Conservation (phyloP, 2,329 filamentous ascomycete species). For the Aaosphaeria arxii region DNA sequence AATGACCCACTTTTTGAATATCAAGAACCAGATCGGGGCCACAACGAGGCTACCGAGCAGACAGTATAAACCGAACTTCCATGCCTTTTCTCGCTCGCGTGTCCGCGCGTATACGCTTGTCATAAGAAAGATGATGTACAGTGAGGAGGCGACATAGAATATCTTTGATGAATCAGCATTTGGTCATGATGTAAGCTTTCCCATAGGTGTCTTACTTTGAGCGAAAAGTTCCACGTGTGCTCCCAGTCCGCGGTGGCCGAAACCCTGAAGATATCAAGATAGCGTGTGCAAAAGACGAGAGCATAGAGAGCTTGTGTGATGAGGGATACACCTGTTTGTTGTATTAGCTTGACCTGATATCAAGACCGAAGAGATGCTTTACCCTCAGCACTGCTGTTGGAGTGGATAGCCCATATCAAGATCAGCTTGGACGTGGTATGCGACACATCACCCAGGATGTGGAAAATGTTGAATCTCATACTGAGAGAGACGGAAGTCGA, state of each 20-base stretch:
- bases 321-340: conserved; percentile 70
- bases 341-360: not conserved
- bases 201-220: conserved; percentile 55
- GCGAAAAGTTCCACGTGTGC: conserved; percentile 60
- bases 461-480: conserved; percentile 56
- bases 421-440: conserved; percentile 87
- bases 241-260: conserved; percentile 37
- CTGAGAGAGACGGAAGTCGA: not conserved
- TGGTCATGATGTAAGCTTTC: not conserved
- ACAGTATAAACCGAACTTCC: conserved; percentile 78
- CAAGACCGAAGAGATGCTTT: conserved; percentile 9
- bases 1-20: conserved; percentile 57
- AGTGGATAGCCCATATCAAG: conserved; percentile 85
- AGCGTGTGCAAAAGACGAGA: conserved; percentile 80
- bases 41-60: conserved; percentile 63
- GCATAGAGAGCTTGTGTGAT: conserved; percentile 88
- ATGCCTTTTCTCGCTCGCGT: conserved; percentile 87
- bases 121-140: conserved; percentile 88
- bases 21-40: conserved; percentile 70
- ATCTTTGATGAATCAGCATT: conserved; percentile 43
- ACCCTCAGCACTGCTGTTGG: conserved; percentile 84
- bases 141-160: conserved; percentile 79
- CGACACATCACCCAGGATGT: conserved; percentile 77
- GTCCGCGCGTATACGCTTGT: conserved; percentile 81
- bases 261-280: conserved; percentile 71